phyloP scores from a whole-genome alignment of 768 basidiomycete species.

The Glaciozyma martinii region DNA sequence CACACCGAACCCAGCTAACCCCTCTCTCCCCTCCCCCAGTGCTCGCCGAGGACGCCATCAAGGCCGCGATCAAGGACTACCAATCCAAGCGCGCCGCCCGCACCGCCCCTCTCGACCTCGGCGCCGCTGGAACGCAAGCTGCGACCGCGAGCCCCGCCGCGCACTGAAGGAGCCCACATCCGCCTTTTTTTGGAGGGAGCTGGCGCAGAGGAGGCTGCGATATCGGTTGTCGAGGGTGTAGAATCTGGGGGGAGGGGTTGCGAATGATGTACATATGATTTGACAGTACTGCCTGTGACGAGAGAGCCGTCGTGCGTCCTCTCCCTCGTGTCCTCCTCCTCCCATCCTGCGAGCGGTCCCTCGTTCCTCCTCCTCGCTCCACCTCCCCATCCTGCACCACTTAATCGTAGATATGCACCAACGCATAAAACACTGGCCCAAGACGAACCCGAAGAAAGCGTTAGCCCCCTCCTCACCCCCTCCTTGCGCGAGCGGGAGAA shows the following conservation, averaged over 20 bases:
- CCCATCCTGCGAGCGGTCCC: too few relatives aligned
- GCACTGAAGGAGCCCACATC: neutral
- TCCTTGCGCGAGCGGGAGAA: neutral
- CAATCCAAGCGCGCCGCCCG: slow-evolving; percentile 52
- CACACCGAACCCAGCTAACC: neutral
- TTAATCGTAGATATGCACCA: slow-evolving; percentile 2
- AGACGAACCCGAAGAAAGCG: neutral
- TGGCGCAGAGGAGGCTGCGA: too few relatives aligned
- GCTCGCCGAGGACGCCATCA: slow-evolving; percentile 97
- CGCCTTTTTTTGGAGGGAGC: too few relatives aligned
- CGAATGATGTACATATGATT: too few relatives aligned
- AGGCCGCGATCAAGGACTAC: slow-evolving; percentile 95
- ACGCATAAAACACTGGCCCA: slow-evolving; percentile 7
- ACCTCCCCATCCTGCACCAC: too few relatives aligned
- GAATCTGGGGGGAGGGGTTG: too few relatives aligned
- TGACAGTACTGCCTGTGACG: too few relatives aligned
- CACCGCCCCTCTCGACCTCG: neutral
- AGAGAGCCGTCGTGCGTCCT: too few relatives aligned
- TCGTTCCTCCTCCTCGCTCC: too few relatives aligned
- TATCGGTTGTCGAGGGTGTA: too few relatives aligned
- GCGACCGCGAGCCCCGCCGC: neutral
- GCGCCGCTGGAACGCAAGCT: too few relatives aligned
- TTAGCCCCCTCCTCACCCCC: neutral
- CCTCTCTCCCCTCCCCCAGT: slow-evolving; percentile 42
- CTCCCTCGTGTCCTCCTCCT: too few relatives aligned